These are phyloP conservation scores for Cercospora sp. DNA, from an alignment of 2,329 filamentous ascomycete genomes.

Conservation along the genomic window DNA sequence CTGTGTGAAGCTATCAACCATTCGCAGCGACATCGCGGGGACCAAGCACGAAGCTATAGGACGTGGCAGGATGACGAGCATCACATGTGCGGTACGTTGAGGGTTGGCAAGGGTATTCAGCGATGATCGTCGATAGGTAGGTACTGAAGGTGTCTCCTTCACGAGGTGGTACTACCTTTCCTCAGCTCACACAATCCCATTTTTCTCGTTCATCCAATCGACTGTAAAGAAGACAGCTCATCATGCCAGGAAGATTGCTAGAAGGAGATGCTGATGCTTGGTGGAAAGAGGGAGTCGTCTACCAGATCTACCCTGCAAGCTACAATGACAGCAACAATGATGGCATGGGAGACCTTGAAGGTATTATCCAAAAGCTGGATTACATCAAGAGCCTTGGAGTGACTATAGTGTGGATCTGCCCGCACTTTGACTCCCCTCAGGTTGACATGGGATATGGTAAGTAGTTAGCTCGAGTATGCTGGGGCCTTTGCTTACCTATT, in stretches of 20 bases:
- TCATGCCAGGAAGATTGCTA: background rate
- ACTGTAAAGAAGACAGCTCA: background rate
- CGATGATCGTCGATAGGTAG: slow-evolving; percentile 2
- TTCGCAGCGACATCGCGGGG: background rate
- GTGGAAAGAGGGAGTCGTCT: slow-evolving; percentile 29
- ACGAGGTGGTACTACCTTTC: background rate
- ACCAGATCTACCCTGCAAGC: slow-evolving; percentile 59
- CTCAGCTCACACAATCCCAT: background rate
- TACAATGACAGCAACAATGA: slow-evolving; percentile 56
- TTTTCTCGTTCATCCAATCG: background rate
- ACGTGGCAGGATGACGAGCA: background rate
- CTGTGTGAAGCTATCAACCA: slow-evolving; percentile 7
- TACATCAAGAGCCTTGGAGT: slow-evolving; percentile 63
- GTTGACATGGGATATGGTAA: slow-evolving; percentile 54
- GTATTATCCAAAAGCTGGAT: slow-evolving; percentile 60
- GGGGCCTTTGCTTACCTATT: background rate
- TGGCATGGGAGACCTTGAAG: slow-evolving; percentile 65
- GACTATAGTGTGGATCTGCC: slow-evolving; percentile 46
- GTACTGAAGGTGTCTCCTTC: background rate
- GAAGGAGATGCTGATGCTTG: slow-evolving; percentile 5
- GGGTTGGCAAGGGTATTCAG: background rate
- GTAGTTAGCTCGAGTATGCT: background rate
- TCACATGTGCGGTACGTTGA: slow-evolving; percentile 1
- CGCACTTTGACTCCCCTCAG: slow-evolving; percentile 55
- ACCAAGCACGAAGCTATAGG: background rate